A percentile compares a stretch with the other conserved stretches of the same genome.
Conservation (phyloP, 345 rosid genomes). For the Populus deltoides region DNA sequence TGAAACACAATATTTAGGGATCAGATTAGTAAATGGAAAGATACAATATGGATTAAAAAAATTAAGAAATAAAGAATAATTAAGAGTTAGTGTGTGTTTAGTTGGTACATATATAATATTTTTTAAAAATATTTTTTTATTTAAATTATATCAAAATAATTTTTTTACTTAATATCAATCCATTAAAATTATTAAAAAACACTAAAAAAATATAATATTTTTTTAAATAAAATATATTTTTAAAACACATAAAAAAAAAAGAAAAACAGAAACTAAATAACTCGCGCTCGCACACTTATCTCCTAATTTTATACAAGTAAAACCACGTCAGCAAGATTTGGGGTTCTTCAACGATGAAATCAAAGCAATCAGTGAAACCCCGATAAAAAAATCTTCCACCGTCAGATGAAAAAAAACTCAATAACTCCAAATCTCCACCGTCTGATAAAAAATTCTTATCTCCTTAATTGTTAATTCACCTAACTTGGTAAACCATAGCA, state of each 20-base stretch:
- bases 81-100: not conserved
- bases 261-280: no score
- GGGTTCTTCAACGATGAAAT: slow-evolving; percentile 22
- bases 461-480: not conserved
- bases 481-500: slow-evolving; percentile 1
- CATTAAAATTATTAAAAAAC: no score
- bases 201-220: no score
- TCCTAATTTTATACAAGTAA: not conserved
- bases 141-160: no score
- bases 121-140: no score
- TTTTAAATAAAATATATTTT: no score
- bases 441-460: slow-evolving; percentile 15
- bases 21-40: not conserved
- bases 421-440: slow-evolving; percentile 9
- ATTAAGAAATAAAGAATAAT: not conserved
- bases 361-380: slow-evolving; percentile 3
- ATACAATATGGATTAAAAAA: not conserved
- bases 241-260: no score
- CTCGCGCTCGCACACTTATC: not conserved
- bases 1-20: not conserved
- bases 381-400: not conserved
- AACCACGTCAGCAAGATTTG: slow-evolving; percentile 33
- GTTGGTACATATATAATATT: no score
- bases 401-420: slow-evolving; percentile 26
- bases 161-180: no score